Evolutionary conservation across 139 green algal species (phyloP).

Genomic region (Pleodorina starrii): DNA sequence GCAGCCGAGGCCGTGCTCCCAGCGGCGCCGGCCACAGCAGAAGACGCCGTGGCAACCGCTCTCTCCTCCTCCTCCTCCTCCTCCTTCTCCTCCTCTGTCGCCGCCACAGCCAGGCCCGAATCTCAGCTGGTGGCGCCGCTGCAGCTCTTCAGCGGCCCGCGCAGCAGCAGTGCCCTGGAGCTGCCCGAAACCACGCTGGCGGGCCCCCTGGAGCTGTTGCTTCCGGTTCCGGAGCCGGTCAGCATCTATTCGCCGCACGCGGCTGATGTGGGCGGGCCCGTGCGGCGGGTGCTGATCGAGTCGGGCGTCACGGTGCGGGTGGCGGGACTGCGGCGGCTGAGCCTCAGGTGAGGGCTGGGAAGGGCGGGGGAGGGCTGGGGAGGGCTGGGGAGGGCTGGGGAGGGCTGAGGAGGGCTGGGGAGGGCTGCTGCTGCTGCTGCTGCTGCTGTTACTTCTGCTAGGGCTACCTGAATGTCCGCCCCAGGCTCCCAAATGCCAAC

Average conservation of each 20-base stretch:
- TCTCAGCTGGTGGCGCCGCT: neutral
- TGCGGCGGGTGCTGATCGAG: constrained; percentile 46
- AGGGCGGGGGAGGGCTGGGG: too few species aligned
- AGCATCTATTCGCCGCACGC: constrained; percentile 51
- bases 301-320: constrained; percentile 46
- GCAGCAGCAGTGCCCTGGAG: neutral
- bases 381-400: too few species aligned
- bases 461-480: too few species aligned
- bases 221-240: constrained; percentile 10
- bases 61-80: neutral
- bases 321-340: neutral
- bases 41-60: neutral
- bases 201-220: constrained; percentile 46
- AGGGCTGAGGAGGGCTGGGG: too few species aligned
- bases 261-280: constrained; percentile 52
- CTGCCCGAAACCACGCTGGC: constrained; percentile 3
- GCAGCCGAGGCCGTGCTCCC: neutral
- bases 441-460: neutral
- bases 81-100: too few species aligned
- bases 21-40: too few species aligned
- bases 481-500: too few species aligned
- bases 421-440: neutral
- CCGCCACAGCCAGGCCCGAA: neutral
- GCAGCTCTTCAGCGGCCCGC: neutral
- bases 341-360: constrained; percentile 54